Evolutionary conservation across 371 early-diverging fungal species (phyloP).

Genomic region (Mortierella sp.): DNA sequence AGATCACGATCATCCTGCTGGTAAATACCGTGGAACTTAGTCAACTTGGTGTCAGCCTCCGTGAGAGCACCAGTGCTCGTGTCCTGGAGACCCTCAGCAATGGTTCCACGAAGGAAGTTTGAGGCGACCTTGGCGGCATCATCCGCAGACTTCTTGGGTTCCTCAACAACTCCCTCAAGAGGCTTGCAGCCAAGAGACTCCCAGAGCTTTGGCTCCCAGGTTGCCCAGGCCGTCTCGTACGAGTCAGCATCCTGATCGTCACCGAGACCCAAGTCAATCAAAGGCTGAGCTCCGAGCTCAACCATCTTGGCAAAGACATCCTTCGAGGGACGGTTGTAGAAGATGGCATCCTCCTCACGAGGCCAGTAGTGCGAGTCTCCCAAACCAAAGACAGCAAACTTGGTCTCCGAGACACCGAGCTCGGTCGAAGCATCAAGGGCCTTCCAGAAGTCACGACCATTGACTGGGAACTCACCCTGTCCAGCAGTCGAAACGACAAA

Average conservation of each 20-base stretch:
- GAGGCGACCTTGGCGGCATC: conserved; percentile 91
- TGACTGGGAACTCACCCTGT: conserved; percentile 95
- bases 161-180: conserved; percentile 74
- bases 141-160: conserved; percentile 79
- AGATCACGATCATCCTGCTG: conserved; percentile 96
- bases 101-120: conserved; percentile 93
- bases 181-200: conserved; percentile 77
- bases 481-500: conserved; percentile 90
- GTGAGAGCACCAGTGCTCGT: conserved; percentile 85
- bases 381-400: conserved; percentile 86
- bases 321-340: conserved; percentile 91
- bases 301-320: conserved; percentile 84
- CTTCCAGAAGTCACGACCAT: conserved; percentile 90
- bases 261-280: conserved; percentile 78
- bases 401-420: conserved; percentile 72
- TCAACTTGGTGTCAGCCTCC: conserved; percentile 90
- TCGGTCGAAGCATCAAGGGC: conserved; percentile 69
- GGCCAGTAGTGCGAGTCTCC: conserved; percentile 98
- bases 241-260: conserved; percentile 96
- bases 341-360: conserved; percentile 86
- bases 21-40: conserved; percentile 97
- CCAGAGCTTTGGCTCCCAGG: conserved; percentile 88
- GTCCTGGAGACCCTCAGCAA: conserved; percentile 85
- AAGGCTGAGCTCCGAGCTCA: conserved; percentile 75
- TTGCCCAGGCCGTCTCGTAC: conserved; percentile 81